Evolutionary conservation across 2,329 filamentous ascomycete species (phyloP).

Genomic region (Talaromyces sp.): DNA sequence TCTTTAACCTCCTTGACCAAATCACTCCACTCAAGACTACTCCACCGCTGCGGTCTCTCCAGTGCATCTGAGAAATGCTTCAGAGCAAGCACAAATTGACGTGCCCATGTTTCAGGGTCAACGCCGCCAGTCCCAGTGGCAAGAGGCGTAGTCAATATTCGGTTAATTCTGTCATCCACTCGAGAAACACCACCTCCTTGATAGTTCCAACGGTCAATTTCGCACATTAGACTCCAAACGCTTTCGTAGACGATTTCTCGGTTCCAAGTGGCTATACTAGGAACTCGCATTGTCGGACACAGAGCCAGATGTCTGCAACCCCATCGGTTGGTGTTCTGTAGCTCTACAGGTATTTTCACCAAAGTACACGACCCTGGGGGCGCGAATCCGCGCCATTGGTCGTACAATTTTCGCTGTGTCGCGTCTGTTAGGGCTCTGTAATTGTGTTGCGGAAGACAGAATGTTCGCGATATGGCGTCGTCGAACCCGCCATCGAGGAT

Average conservation of each 20-base stretch:
- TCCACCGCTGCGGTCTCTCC: slow-evolving; percentile 40
- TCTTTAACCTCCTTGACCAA: slow-evolving; percentile 18
- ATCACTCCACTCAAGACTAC: slow-evolving; percentile 31
- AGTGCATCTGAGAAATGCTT: slow-evolving; percentile 48
- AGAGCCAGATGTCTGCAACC: slow-evolving; percentile 42
- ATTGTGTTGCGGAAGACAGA: slow-evolving; percentile 37
- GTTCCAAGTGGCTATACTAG: slow-evolving; percentile 43
- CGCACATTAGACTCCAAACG: slow-evolving; percentile 47
- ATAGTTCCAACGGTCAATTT: slow-evolving; percentile 44
- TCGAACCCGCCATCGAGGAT: slow-evolving; percentile 52
- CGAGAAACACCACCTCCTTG: slow-evolving; percentile 6
- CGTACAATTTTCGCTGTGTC: slow-evolving; percentile 42
- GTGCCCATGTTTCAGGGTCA: slow-evolving; percentile 44
- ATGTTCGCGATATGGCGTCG: slow-evolving; percentile 47
- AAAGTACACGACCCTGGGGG: slow-evolving; percentile 48
- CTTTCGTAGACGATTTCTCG: slow-evolving; percentile 50
- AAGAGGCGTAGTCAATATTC: slow-evolving; percentile 48
- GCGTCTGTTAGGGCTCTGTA: slow-evolving; percentile 45
- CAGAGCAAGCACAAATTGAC: slow-evolving; percentile 45
- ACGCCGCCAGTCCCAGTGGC: slow-evolving; percentile 45
- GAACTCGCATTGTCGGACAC: slow-evolving; percentile 50
- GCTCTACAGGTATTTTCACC: slow-evolving; percentile 38
- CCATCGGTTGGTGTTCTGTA: slow-evolving; percentile 34
- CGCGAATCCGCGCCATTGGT: slow-evolving; percentile 45
- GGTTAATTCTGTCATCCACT: slow-evolving; percentile 27